Base-by-base conservation (phyloP, 257 asterid species). In the Solanum medicagineum region DNA sequence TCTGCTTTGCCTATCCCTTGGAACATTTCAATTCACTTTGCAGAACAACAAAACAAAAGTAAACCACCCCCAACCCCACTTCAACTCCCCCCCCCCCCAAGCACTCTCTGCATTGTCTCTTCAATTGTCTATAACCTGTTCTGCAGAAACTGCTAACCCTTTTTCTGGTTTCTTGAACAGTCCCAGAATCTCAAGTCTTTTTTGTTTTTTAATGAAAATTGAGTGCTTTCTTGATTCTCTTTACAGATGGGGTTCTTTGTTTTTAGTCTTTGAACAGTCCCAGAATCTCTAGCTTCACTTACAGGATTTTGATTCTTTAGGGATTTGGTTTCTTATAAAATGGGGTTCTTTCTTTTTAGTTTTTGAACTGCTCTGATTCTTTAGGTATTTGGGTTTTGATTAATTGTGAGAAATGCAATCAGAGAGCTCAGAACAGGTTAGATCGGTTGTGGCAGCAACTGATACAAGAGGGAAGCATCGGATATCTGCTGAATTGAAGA, bases 401-500 rank as follows among this genome's bases (percentile, higher is more conserved):
- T 63, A 26, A 51, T 29, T 77, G 82, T 26, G 83, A 77, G 87
- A 91, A 86, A 94, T 95, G 98, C 94, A 94, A 91, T 89, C 94
- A 2, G 93, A 82, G 85, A 93, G 91, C 89, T 89, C 94, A 44
- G 97, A 90, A 59, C 95, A 87, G 85, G 88, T 84, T 81, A 89
- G 91, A 90, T 91, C 93, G 91, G 90, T 65, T 49, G 89, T 84
- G 59, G 94, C 91, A 26, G 90, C 90, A 49, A 32, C 92, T 9
- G 98, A 94, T 90, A 89, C 93, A 17, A 91, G 98, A 90, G 99
- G 98, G 89, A 96, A 94, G 73, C 99, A 96, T 90, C 87, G 92
- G 92, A 90, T 95, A 91, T 91, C 95, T 55, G 98, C 97, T 83
- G 97, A 96, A 93, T 88, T 96, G 92, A 96, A 96, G 92, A 93